Conservation (phyloP, 2,329 filamentous ascomycete genomes). For the Cercospora citrullina region DNA sequence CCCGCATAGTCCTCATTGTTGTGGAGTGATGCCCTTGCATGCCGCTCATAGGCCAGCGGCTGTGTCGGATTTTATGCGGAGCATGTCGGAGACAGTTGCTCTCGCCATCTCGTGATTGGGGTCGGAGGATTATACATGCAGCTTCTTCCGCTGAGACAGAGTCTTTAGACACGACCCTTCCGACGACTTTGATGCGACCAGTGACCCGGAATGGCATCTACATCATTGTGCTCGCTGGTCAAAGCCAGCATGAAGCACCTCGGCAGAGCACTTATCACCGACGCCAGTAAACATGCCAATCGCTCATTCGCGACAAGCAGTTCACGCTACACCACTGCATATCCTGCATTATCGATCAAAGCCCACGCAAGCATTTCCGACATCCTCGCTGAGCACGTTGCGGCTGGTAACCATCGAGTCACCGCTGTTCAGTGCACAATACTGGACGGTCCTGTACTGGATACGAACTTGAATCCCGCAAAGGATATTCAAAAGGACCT, state of each 20-base stretch:
- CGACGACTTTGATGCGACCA: not conserved
- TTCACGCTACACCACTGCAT: not conserved
- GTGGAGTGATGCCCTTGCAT: not conserved
- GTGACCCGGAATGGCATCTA: not conserved
- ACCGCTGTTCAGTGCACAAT: slow-evolving; percentile 13
- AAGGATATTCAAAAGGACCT: not conserved
- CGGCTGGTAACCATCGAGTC: slow-evolving; percentile 6
- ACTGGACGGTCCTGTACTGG: not conserved
- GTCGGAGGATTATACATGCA: not conserved
- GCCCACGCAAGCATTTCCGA: not conserved
- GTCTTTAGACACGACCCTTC: not conserved
- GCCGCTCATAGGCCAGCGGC: not conserved
- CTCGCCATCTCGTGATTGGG: slow-evolving; percentile 6
- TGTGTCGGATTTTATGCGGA: slow-evolving; percentile 4
- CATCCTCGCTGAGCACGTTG: slow-evolving; percentile 1
- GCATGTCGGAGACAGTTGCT: not conserved
- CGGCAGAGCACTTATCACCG: not conserved
- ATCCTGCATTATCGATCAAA: not conserved
- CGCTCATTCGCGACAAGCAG: not conserved
- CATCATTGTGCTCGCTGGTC: not conserved
- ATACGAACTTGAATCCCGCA: not conserved
- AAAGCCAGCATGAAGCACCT: not conserved
- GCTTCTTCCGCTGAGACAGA: not conserved
- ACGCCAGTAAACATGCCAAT: not conserved
- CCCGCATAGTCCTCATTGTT: not conserved